Evolutionary conservation across 352 stramenopile genomes (phyloP), one percentile per base, ranked within the genome.

Genomic region (Phytophthora brassicae): DNA sequence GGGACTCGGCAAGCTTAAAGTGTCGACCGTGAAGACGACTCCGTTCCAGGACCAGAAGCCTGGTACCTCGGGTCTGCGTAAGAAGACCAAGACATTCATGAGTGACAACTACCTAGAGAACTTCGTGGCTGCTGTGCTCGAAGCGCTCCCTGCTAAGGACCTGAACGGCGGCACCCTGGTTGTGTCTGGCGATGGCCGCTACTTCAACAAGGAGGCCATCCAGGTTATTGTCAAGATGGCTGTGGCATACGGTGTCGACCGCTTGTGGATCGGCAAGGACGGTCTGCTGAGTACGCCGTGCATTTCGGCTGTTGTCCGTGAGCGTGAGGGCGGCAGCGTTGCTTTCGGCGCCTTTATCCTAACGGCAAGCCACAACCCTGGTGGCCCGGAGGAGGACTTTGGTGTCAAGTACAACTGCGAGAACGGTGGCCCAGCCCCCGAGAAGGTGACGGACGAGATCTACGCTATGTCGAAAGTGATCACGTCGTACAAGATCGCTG

Each of bases 71-170:
- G 97, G 97, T 44, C 79, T 99, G 31, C 86, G 97, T 56, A 99
- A 99, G 84, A 99, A 99, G 87, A 99, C 97, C 4, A 98, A 98
- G 74, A 89, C 95, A 24, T 99, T 99, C 80, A 99, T 98, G 94
- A 86, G 95, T 43, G 76, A 91, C 57, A 90, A 99, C 72, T 99
- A 99, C 80, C 84, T 99, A 24, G 85, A 99, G 75, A 99, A 99
- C 80, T 95, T 96, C 76, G 95, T 99, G 44, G 96, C 99, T 83
- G 83, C 92, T 29, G 96, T 96, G 5, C 99, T 99, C 57, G 94
- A 99, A 51, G 92, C 97, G 38, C 82, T 99, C 38, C 97, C 96
- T 24, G 90, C 91, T 11, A 96, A 92, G 46, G 91, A 99, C 65
- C 56, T 99, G 22, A 89, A 94, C 20, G 90, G 97, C 44, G 96